Conservation (phyloP, 179 eudicot genomes). For the Beta corolliflora region DNA sequence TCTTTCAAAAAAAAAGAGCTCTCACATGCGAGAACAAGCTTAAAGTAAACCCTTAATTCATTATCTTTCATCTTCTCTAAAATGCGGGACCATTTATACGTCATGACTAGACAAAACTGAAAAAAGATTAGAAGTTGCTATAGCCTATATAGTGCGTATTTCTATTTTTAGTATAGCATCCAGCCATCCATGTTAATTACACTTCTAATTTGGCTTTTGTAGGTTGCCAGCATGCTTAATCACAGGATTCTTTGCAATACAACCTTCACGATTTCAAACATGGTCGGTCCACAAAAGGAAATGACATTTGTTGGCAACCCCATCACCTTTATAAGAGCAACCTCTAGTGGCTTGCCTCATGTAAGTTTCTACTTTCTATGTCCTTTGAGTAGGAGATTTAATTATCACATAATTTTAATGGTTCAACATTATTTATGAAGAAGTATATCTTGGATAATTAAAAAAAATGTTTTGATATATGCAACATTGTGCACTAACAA, state of each 20-base stretch:
- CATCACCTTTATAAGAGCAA: slow-evolving; percentile 43
- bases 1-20: no score
- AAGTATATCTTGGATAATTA: background rate
- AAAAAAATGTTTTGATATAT: background rate
- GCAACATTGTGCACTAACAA: background rate
- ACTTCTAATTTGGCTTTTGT: background rate
- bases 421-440: no score
- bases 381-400: no score
- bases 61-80: no score
- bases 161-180: no score
- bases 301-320: slow-evolving; percentile 48
- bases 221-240: slow-evolving; percentile 52
- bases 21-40: no score
- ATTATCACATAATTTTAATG: no score
- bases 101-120: no score
- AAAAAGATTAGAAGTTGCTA: background rate
- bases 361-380: slow-evolving; percentile 39
- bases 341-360: slow-evolving; percentile 50
- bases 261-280: slow-evolving; percentile 62
- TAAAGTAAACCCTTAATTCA: no score
- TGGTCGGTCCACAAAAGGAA: slow-evolving; percentile 62
- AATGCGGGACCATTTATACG: no score
- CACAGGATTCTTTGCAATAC: slow-evolving; percentile 55
- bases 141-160: no score
- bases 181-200: background rate